Percentiles rank a stretch among this genome's conserved stretches.
Conservation (phyloP, 345 rosid species). For the Dipteronia dyeriana region DNA sequence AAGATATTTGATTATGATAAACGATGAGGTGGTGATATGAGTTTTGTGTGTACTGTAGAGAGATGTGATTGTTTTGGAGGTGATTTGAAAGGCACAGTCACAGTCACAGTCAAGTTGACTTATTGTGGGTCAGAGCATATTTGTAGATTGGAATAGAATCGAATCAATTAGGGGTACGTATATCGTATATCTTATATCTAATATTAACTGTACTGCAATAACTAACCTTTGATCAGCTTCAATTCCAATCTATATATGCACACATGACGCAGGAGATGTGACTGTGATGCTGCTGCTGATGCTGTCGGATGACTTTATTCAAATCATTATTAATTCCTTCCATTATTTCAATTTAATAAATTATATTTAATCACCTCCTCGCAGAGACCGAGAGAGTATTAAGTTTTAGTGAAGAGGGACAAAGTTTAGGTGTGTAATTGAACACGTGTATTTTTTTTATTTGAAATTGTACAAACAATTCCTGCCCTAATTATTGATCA, state of each 20-base stretch:
- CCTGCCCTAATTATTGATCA: too few species aligned
- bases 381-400: too few species aligned
- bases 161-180: not conserved
- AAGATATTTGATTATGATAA: not conserved
- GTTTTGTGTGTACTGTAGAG: not conserved
- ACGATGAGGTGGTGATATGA: not conserved
- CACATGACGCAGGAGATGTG: conserved; percentile 12
- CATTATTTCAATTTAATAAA: not conserved
- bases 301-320: not conserved
- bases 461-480: too few species aligned
- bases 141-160: conserved; percentile 23
- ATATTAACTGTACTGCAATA: conserved; percentile 7
- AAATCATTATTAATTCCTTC: not conserved
- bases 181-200: too few species aligned
- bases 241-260: not conserved
- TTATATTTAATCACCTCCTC: too few species aligned
- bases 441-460: too few species aligned
- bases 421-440: too few species aligned
- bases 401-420: too few species aligned
- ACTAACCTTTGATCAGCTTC: conserved; percentile 22
- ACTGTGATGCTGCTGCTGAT: not conserved
- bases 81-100: conserved; percentile 23
- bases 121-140: conserved; percentile 33
- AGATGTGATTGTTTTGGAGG: conserved; percentile 22
- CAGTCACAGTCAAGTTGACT: conserved; percentile 37